Evolutionary conservation across 441 rosid species (phyloP), one percentile per base, ranked within the genome.

Genomic region (Gossypium davidsonii): DNA sequence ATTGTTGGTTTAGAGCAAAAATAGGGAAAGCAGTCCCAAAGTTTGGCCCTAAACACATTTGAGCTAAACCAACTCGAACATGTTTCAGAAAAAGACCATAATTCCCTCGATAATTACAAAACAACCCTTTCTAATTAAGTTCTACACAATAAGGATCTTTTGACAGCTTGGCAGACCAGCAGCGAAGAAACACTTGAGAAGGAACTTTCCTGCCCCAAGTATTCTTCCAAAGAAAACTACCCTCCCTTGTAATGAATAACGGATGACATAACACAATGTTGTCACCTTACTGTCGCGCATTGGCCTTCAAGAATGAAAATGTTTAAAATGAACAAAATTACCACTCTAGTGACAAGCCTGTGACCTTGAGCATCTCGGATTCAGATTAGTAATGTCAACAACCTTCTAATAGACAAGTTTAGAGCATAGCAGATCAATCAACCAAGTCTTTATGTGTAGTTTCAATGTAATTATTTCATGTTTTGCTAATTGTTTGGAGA

Each of bases 401-500:
- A 10, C 51, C 23, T 17, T 9, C 28, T 11, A 63, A 11, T 48
- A 20, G 11, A 20, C 34, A 42, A 17, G 34, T 44, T 25, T 23
- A 44, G 11, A 11, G 55, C 18, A 65, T 42, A 42, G 34, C 57
- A 8, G 39, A 25, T 46, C 21, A 48, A 46, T 48, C 55, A 65
- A 66, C 37, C n/a, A 7, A 44, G 28, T 70, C n/a, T 17, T 34
- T 17, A 28, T 31, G n/a, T 26, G 10, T 55, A 44, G 26, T 52
- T 55, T 70, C 8, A 42, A 44, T 42, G 53, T 44, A 39, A 64
- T 64, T 64, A 64, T 18, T 63, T 65, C 34, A 44, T 44, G 53
- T 44, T 44, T 42, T 21, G 0, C 1, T 0, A 44, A 21, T 10
- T 21, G n/a, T 46, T 12, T 6, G 4, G 6, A 23, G 31, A 66